Percentiles rank a stretch among this genome's conserved stretches.
phyloP scores from a whole-genome alignment of 2,329 filamentous ascomycete genomes.

The Penicillium sp. region DNA sequence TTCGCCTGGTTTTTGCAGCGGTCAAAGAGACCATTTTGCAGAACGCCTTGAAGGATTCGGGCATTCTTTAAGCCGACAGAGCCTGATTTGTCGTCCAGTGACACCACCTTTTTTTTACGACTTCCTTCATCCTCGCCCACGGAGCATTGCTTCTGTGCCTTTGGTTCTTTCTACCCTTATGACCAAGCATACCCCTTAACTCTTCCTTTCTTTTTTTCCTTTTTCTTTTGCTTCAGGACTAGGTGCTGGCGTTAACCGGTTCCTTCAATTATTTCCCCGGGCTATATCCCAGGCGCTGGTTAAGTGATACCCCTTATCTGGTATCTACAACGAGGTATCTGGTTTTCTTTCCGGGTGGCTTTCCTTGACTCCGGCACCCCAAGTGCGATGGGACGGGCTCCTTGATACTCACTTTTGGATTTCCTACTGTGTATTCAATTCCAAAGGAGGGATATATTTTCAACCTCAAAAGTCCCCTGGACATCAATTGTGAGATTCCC shows the following conservation, averaged over 20 bases:
- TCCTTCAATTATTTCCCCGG: conserved; percentile 7
- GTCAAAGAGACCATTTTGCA: conserved; percentile 99
- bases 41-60: conserved; percentile 96
- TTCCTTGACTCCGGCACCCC: conserved; percentile 5
- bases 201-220: conserved; percentile 2
- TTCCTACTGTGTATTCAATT: not conserved
- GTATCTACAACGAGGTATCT: conserved; percentile 14
- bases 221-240: conserved; percentile 13
- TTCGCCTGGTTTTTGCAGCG: conserved; percentile 92
- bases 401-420: not conserved
- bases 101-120: not conserved
- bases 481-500: not conserved
- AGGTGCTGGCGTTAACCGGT: conserved; percentile 23
- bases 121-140: not conserved
- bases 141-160: not conserved
- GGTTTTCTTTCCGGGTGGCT: conserved; percentile 8
- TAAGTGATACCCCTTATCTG: conserved; percentile 13
- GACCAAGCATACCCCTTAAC: conserved; percentile 12
- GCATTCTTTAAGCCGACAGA: conserved; percentile 62
- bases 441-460: not conserved
- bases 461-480: not conserved
- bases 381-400: not conserved
- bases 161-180: conserved; percentile 1
- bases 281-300: conserved; percentile 18
- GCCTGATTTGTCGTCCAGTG: not conserved